Percentiles rank a stretch among this genome's conserved stretches.
These are phyloP conservation scores for Alternaria metachromatica DNA, from an alignment of 2,329 filamentous ascomycete species.

Conservation along the genomic window DNA sequence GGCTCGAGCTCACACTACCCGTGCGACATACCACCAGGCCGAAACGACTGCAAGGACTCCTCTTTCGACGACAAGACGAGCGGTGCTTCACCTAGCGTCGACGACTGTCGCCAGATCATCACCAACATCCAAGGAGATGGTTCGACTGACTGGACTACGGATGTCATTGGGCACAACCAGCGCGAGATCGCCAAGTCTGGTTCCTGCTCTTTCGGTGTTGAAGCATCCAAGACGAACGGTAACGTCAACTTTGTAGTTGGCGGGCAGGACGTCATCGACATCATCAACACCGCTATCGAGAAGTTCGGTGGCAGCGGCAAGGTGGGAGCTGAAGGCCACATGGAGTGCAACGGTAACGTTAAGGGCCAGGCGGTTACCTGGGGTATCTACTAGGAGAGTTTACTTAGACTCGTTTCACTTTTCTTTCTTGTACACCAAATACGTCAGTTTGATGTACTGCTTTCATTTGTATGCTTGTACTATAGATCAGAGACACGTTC, in stretches of 20 bases:
- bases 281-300: slow-evolving; percentile 7
- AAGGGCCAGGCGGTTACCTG: not conserved
- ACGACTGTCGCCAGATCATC: slow-evolving; percentile 11
- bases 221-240: not conserved
- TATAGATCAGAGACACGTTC: too few relatives aligned
- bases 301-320: slow-evolving; percentile 4
- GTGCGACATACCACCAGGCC: not conserved
- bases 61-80: slow-evolving; percentile 2
- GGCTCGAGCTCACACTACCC: not conserved
- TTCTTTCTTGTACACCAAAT: too few relatives aligned
- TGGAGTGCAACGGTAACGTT: slow-evolving; percentile 3
- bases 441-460: too few relatives aligned
- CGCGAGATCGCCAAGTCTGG: slow-evolving; percentile 3
- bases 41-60: slow-evolving; percentile 1
- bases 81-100: slow-evolving; percentile 5
- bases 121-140: slow-evolving; percentile 5
- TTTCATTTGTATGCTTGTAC: too few relatives aligned
- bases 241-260: slow-evolving; percentile 2
- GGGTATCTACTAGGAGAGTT: too few relatives aligned
- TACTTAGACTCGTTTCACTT: too few relatives aligned
- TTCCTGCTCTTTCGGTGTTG: slow-evolving; percentile 2
- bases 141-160: not conserved
- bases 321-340: slow-evolving; percentile 3
- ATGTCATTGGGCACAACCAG: not conserved
- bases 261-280: slow-evolving; percentile 8